Percentiles rank a stretch among this genome's conserved stretches.
Conservation (phyloP, 2,329 filamentous ascomycete species). For the Eurotiales sp. region DNA sequence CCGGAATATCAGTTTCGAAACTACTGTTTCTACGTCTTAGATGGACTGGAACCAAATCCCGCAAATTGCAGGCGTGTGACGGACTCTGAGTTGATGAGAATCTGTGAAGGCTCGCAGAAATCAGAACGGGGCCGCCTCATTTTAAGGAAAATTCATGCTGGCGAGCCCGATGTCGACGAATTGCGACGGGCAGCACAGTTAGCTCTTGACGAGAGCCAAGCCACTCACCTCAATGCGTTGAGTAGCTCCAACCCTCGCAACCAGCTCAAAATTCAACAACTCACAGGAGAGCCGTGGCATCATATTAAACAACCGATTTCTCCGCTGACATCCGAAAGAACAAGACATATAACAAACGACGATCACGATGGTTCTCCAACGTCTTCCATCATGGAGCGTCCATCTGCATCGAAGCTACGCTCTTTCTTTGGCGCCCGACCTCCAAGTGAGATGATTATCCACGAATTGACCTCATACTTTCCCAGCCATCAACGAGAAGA, state of each 20-base stretch:
- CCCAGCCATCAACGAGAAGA: constrained; percentile 90
- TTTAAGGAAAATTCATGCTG: constrained; percentile 84
- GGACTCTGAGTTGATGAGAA: constrained; percentile 83
- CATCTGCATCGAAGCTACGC: constrained; percentile 35
- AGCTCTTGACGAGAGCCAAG: constrained; percentile 78
- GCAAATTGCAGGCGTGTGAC: constrained; percentile 75
- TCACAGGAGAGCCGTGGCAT: constrained; percentile 83
- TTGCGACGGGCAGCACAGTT: constrained; percentile 84
- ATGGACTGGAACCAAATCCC: constrained; percentile 78
- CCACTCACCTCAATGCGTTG: constrained; percentile 63
- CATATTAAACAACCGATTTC: constrained; percentile 84
- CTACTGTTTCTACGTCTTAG: constrained; percentile 94
- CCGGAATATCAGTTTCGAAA: constrained; percentile 89
- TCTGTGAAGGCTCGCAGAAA: constrained; percentile 80
- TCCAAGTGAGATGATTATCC: constrained; percentile 94
- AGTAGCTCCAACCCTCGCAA: constrained; percentile 66
- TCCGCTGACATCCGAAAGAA: constrained; percentile 49
- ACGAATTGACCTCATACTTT: constrained; percentile 95
- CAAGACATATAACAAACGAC: constrained; percentile 26
- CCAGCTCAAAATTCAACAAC: constrained; percentile 81
- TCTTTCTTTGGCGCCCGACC: constrained; percentile 85
- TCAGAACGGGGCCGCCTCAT: constrained; percentile 89
- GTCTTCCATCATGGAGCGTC: constrained; percentile 11
- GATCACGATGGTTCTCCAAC: constrained; percentile 26
- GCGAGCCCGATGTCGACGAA: constrained; percentile 83